These are phyloP conservation scores for Didymella sp. DNA, from an alignment of 2,329 filamentous ascomycete genomes.

Conservation along the genomic window DNA sequence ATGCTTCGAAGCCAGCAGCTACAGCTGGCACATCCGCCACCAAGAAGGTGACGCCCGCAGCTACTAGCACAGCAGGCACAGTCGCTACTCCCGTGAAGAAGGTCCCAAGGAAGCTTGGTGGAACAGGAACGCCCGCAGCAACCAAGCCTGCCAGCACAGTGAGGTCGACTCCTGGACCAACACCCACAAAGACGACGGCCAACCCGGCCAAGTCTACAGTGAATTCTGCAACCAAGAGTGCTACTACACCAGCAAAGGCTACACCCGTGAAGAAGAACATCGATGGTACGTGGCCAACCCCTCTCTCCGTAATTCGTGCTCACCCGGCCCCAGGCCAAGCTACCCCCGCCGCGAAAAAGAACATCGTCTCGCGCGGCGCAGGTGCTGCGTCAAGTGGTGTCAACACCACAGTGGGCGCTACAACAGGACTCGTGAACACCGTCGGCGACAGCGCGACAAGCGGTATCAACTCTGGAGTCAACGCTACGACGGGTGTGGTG, in stretches of 20 bases:
- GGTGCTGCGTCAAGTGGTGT: slow-evolving; percentile 45
- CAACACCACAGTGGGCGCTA: slow-evolving; percentile 48
- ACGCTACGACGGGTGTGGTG: slow-evolving; percentile 46
- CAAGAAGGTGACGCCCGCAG: slow-evolving; percentile 5
- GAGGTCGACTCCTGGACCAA: slow-evolving; percentile 15
- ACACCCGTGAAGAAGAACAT: slow-evolving; percentile 29
- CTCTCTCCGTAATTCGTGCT: slow-evolving; percentile 33
- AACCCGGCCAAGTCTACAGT: slow-evolving; percentile 9
- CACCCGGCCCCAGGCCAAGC: slow-evolving; percentile 36
- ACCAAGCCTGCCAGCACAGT: slow-evolving; percentile 23
- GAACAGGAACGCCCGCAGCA: slow-evolving; percentile 7
- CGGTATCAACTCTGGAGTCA: slow-evolving; percentile 47
- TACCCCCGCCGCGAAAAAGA: slow-evolving; percentile 36
- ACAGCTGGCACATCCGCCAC: slow-evolving; percentile 8
- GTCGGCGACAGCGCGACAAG: slow-evolving; percentile 49
- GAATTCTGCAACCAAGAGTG: slow-evolving; percentile 8
- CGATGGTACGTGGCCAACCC: slow-evolving; percentile 42
- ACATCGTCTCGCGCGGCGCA: slow-evolving; percentile 44
- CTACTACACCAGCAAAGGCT: slow-evolving; percentile 24
- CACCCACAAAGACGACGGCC: slow-evolving; percentile 20
- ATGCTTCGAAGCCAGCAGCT: slow-evolving; percentile 24
- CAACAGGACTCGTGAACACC: slow-evolving; percentile 45
- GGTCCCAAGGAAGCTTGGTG: slow-evolving; percentile 8
- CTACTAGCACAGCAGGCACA: slow-evolving; percentile 1
- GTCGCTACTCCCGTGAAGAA: slow-evolving; percentile 9